A percentile compares a stretch with the other conserved stretches of the same genome.
These are phyloP conservation scores for Dactylellina haptotyla DNA, from an alignment of 2,329 filamentous ascomycete genomes.

Conservation along the genomic window DNA sequence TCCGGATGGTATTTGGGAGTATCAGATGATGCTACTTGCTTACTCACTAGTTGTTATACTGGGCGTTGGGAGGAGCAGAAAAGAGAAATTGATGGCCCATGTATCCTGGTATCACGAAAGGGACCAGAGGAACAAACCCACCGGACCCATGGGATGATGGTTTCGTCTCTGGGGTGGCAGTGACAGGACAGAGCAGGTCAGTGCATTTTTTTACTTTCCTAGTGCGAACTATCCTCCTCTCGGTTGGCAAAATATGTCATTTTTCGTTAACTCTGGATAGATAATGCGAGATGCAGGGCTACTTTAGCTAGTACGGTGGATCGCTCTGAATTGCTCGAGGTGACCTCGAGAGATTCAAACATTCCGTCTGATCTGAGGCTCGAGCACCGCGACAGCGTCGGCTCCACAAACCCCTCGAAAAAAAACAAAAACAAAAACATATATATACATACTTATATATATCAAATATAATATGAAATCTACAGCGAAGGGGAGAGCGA, in stretches of 20 bases:
- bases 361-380: slow-evolving; percentile 47
- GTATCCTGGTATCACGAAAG: background rate
- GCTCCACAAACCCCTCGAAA: background rate
- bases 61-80: background rate
- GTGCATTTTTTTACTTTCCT: background rate
- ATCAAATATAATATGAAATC: background rate
- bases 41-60: background rate
- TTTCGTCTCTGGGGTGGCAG: too few species aligned
- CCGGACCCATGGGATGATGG: background rate
- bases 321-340: background rate
- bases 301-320: background rate
- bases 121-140: background rate
- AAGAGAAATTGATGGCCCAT: slow-evolving; percentile 6
- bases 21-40: slow-evolving; percentile 12
- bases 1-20: background rate
- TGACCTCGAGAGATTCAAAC: background rate
- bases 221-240: too few species aligned
- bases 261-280: slow-evolving; percentile 9
- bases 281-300: slow-evolving; percentile 12
- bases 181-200: background rate
- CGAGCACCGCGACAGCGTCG: too few species aligned
- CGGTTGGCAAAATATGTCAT: too few species aligned
- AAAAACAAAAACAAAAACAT: slow-evolving; percentile 4
- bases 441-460: slow-evolving; percentile 3
- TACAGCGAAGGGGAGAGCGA: background rate